Base-by-base conservation (phyloP, 768 basidiomycete genomes). In the Mycena capillaripes region DNA sequence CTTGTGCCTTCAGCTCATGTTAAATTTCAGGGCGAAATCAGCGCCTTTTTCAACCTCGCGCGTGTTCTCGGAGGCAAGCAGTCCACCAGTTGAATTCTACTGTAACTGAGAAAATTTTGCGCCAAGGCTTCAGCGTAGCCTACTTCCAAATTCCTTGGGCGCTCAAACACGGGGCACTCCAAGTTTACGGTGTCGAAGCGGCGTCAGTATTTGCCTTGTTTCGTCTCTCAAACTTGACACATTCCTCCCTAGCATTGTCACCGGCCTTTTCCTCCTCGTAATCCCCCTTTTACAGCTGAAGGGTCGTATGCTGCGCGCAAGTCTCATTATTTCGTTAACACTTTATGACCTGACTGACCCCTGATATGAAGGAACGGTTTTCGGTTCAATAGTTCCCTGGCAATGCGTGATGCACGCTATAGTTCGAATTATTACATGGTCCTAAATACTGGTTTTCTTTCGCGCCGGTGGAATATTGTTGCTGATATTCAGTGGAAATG, bases 111-210 rank as follows among this genome's bases (percentile, higher is more conserved):
- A 32, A 23, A 52, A 17, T 63, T 32, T 17, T 23, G 2, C n/a
- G 4, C 34, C 5, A 12, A 63, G 62, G 81, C 17, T 90, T 89
- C 79, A 83, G 83, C 59, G 87, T 90, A 16, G 88, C 89, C 2
- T 90, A 86, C 76, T 89, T 87, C 80, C 89, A 90, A 72, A 85
- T 89, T 2, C 85, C 85, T 7, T 89, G 89, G 89, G 89, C 89
- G 9, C 75, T 76, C 38, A 86, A 84, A 73, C 73, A 87, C 59
- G 89, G 89, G 32, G 86, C 89, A 4, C 77, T 89, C 36, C 86
- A 89, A 73, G 86, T 87, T 5, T 87, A 88, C 73, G 89, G 89
- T 21, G 81, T 82, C 46, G 89, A 90, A 76, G 87, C 87, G 32
- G 89, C 89, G 79, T 85, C 76, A 70, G 57, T 58, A 52, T 29